Conservation (phyloP, 2,329 filamentous ascomycete species). For the Hortaea sp. region DNA sequence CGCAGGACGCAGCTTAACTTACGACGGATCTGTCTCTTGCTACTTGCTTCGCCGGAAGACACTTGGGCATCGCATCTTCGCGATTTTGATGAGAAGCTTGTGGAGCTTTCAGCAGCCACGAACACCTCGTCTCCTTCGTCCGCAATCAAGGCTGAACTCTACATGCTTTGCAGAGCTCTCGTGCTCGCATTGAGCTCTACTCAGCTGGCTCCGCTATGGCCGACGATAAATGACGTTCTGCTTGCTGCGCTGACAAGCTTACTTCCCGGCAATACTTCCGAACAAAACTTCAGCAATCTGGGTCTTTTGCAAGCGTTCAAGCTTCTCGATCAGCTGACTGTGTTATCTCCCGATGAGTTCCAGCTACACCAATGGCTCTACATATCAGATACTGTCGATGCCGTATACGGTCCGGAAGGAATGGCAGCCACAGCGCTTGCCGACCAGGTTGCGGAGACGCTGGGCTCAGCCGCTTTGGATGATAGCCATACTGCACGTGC, state of each 20-base stretch:
- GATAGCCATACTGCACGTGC: slow-evolving; percentile 11
- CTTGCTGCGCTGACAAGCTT: slow-evolving; percentile 70
- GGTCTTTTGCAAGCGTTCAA: slow-evolving; percentile 87
- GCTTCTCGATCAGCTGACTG: slow-evolving; percentile 77
- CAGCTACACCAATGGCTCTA: slow-evolving; percentile 98
- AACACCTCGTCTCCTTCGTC: slow-evolving; percentile 86
- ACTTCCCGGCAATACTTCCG: slow-evolving; percentile 54
- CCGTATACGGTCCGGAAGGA: slow-evolving; percentile 68
- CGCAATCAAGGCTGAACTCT: slow-evolving; percentile 76
- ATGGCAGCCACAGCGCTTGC: slow-evolving; percentile 66
- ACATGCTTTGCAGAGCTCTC: slow-evolving; percentile 75
- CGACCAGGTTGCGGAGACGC: slow-evolving; percentile 72
- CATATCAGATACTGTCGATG: slow-evolving; percentile 92
- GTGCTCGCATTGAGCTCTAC: slow-evolving; percentile 68
- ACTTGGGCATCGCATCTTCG: slow-evolving; percentile 69
- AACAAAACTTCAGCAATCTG: slow-evolving; percentile 58
- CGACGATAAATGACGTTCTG: slow-evolving; percentile 75
- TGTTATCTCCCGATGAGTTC: slow-evolving; percentile 85
- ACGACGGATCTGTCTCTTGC: slow-evolving; percentile 66
- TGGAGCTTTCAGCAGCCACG: slow-evolving; percentile 76
- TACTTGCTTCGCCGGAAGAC: slow-evolving; percentile 68
- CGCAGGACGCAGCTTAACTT: slow-evolving; percentile 85
- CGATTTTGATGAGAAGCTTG: slow-evolving; percentile 67
- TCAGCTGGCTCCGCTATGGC: slow-evolving; percentile 80
- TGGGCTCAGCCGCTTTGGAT: slow-evolving; percentile 32